Conservation (phyloP, 805 yeast species). For the Pichia kluyveri region DNA sequence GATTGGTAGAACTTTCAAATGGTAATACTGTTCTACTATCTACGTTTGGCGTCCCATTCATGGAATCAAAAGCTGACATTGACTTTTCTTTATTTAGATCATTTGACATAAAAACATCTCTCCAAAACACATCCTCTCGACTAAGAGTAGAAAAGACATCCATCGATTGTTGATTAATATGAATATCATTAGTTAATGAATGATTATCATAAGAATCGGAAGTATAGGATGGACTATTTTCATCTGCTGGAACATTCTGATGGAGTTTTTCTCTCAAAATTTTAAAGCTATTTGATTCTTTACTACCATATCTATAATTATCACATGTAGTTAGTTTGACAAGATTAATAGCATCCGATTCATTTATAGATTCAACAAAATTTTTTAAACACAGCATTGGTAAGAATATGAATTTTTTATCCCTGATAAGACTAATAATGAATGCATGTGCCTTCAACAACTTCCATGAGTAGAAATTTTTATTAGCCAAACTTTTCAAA, state of each 20-base stretch:
- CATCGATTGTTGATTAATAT: neutral
- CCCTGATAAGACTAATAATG: conserved; percentile 28
- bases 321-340: conserved; percentile 6
- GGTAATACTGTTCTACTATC: neutral
- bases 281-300: neutral
- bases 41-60: neutral
- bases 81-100: neutral
- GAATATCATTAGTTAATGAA: neutral
- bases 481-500: conserved; percentile 38
- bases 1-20: neutral
- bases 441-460: conserved; percentile 48
- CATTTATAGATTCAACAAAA: conserved; percentile 12
- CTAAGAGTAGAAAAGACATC: neutral
- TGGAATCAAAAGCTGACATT: too few relatives aligned
- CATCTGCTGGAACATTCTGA: neutral
- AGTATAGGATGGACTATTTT: neutral
- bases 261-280: neutral
- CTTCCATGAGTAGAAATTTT: conserved; percentile 63
- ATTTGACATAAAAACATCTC: neutral
- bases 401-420: conserved; percentile 3
- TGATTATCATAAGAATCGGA: neutral
- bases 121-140: conserved; percentile 7
- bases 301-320: neutral
- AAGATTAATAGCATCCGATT: conserved; percentile 12
- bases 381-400: conserved; percentile 5